Percentiles rank a stretch among this genome's conserved stretches.
These are phyloP conservation scores for Zygotorulaspora danielsina DNA, from an alignment of 805 yeast genomes.

Conservation along the genomic window DNA sequence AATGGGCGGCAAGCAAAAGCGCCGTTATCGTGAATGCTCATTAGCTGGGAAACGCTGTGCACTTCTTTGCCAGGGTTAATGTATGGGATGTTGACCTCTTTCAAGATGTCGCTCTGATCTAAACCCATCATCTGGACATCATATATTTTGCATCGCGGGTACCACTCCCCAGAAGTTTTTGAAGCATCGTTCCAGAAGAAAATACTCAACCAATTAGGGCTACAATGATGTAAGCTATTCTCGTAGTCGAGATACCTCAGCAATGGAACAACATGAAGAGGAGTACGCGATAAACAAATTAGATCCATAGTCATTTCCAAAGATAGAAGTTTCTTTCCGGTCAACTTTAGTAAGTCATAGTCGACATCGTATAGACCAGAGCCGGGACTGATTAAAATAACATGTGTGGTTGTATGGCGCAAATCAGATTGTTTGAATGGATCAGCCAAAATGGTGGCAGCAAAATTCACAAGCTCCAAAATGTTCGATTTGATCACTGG, in stretches of 20 bases:
- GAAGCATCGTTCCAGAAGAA: slow-evolving; percentile 73
- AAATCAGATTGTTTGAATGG: slow-evolving; percentile 81
- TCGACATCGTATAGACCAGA: slow-evolving; percentile 92
- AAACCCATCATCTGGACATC: slow-evolving; percentile 98
- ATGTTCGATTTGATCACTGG: slow-evolving; percentile 90
- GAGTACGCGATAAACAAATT: slow-evolving; percentile 84
- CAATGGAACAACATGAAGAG: slow-evolving; percentile 86
- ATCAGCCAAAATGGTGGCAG: slow-evolving; percentile 69
- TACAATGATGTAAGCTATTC: slow-evolving; percentile 58
- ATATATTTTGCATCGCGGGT: slow-evolving; percentile 91
- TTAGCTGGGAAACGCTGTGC: slow-evolving; percentile 50
- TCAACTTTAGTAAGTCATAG: slow-evolving; percentile 64
- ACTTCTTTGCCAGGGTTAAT: slow-evolving; percentile 38
- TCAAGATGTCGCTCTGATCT: slow-evolving; percentile 82
- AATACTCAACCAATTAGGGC: slow-evolving; percentile 94
- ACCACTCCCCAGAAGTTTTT: slow-evolving; percentile 58
- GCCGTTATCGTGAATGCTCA: slow-evolving; percentile 62
- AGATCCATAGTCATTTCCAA: slow-evolving; percentile 86
- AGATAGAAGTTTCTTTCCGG: slow-evolving; percentile 69
- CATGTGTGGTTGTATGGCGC: slow-evolving; percentile 87
- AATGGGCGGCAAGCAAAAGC: slow-evolving; percentile 39
- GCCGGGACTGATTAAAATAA: slow-evolving; percentile 84
- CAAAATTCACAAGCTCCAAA: slow-evolving; percentile 80
- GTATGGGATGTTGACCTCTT: slow-evolving; percentile 57
- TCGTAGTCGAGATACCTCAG: slow-evolving; percentile 62